These are phyloP conservation scores for Xylaria grammica DNA, from an alignment of 495 filamentous ascomycete genomes.

Conservation along the genomic window DNA sequence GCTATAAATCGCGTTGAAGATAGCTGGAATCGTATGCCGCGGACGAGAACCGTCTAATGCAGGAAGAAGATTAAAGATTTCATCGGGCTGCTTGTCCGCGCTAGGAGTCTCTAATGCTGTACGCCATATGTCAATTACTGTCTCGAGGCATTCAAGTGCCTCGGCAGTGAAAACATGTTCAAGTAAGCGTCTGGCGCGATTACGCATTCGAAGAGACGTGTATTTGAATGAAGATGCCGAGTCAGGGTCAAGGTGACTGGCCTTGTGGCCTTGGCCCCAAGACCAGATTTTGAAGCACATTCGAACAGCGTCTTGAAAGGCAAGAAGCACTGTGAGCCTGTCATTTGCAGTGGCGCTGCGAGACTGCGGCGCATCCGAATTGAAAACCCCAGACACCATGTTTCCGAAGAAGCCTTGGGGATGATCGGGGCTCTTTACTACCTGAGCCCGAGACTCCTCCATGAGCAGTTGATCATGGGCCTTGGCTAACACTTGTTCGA, in stretches of 20 bases:
- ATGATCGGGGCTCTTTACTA: constrained; percentile 80
- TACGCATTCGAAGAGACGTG: constrained; percentile 86
- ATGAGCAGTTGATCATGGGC: constrained; percentile 82
- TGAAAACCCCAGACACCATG: constrained; percentile 93
- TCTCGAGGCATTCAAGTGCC: constrained; percentile 93
- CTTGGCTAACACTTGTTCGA: constrained; percentile 86
- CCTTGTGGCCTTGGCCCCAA: constrained; percentile 74
- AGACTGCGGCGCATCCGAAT: constrained; percentile 74
- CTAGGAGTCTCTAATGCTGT: constrained; percentile 44
- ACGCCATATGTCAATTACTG: constrained; percentile 81
- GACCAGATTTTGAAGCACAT: constrained; percentile 95
- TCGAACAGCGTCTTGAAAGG: constrained; percentile 92
- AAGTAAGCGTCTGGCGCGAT: constrained; percentile 81
- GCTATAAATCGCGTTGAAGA: constrained; percentile 96
- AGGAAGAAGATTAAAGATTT: constrained; percentile 83
- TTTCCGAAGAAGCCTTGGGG: constrained; percentile 93
- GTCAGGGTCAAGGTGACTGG: constrained; percentile 61
- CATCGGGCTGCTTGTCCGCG: constrained; percentile 45
- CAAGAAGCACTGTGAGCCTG: constrained; percentile 88
- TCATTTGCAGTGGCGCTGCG: constrained; percentile 88
- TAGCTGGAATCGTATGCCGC: constrained; percentile 91
- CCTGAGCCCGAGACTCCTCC: constrained; percentile 72
- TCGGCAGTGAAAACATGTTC: constrained; percentile 95
- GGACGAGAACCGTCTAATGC: constrained; percentile 90
- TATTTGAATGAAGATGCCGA: constrained; percentile 87